Base-by-base conservation (phyloP, 345 rosid species). In the Melastoma malabathricum region DNA sequence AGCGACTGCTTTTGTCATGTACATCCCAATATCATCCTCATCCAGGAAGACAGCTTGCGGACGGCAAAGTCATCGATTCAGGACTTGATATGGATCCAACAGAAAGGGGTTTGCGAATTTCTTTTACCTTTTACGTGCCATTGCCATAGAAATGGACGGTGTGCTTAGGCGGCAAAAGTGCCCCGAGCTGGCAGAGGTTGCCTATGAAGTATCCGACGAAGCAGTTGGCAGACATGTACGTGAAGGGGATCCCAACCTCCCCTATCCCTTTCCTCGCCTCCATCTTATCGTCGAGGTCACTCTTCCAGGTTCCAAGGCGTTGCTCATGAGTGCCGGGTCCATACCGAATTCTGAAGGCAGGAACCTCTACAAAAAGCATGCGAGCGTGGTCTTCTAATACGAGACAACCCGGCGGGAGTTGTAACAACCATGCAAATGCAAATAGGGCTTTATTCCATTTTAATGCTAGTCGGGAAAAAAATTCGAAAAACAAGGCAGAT, bases 291-390 rank as follows among this genome's bases (percentile, higher is more conserved):
- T 86, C 98, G 29, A 90, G n/a, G 92, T 56, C 46, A 68, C 89
- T 57, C 81, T 75, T 51, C 96, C 95, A 0, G 98, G 98, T 18
- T 78, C 87, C 9, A 92, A 52, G 2, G 95, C 96, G 12, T 80
- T 53, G 23, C 50, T 75, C 98, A 90, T 90, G 12, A 73, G 54
- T 0, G 93, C 50, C 22, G 96, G 92, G 60, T 90, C 94, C 71
- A 77, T 86, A 3, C 98, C 98, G 57, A 84, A 90, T 54, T 90
- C 98, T 1, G 96, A 86, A 0, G 94, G 96, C 67, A 90, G 59
- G 60, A 90, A 86, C 16, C 94, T 69, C 96, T 89, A 39, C 44
- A 58, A 13, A 18, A 17, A 59, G 29, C 13, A 1, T 10, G 15
- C 55, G 4, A 18, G 13, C 20, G 39, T 44, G 4, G n/a, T n/a